A percentile compares a stretch with the other conserved stretches of the same genome.
Evolutionary conservation across 306 rosid genomes (phyloP).

Genomic region (Inga leiocalycina): DNA sequence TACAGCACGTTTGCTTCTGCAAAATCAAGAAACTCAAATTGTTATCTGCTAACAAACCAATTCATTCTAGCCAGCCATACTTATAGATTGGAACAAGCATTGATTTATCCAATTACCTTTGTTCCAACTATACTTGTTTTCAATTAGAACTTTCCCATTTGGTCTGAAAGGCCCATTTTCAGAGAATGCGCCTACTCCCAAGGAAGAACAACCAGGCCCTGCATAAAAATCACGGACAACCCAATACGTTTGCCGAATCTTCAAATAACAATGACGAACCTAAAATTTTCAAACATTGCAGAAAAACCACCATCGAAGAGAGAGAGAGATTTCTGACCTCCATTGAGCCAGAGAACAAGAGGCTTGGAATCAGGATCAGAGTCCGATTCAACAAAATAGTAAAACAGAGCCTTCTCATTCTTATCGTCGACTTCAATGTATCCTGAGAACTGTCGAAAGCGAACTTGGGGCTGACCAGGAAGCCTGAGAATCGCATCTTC

Average conservation of each 20-base stretch:
- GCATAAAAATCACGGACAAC: constrained; percentile 11
- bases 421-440: constrained; percentile 58
- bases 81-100: constrained; percentile 28
- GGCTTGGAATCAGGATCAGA: constrained; percentile 66
- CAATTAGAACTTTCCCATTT: constrained; percentile 57
- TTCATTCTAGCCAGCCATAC: constrained; percentile 13
- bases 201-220: constrained; percentile 95
- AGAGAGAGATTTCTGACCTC: constrained; percentile 49
- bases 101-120: constrained; percentile 44
- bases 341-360: constrained; percentile 83
- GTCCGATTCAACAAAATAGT: constrained; percentile 72
- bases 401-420: constrained; percentile 54
- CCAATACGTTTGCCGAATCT: not conserved
- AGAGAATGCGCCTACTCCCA: constrained; percentile 84
- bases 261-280: not conserved
- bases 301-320: not conserved
- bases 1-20: constrained; percentile 74
- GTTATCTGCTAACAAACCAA: not conserved
- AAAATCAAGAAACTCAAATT: constrained; percentile 22
- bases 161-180: constrained; percentile 91
- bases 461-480: constrained; percentile 66
- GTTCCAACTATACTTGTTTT: constrained; percentile 80
- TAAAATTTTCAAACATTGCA: constrained; percentile 9
- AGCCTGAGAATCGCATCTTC: constrained; percentile 49
- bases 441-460: constrained; percentile 67